Conservation (phyloP, 2,329 filamentous ascomycete genomes). For the Diplodia scrobiculata region DNA sequence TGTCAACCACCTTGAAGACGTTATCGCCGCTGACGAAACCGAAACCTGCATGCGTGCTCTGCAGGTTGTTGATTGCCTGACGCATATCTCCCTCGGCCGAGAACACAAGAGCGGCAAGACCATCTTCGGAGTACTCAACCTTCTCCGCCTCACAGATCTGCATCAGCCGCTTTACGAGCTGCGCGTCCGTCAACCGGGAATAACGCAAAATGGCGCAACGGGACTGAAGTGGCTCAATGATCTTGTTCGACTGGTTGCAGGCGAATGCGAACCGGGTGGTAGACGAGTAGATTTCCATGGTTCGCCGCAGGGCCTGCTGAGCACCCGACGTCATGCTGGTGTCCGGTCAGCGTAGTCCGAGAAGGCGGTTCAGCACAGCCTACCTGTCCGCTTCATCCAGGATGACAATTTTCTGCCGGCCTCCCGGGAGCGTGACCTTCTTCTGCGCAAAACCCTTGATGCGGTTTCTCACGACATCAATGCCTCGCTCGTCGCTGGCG, state of each 20-base stretch:
- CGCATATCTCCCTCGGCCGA: conserved; percentile 98
- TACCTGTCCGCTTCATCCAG: conserved; percentile 92
- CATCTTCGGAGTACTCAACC: conserved; percentile 88
- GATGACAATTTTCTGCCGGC: conserved; percentile 94
- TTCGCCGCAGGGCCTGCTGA: conserved; percentile 89
- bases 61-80: conserved; percentile 97
- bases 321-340: conserved; percentile 87
- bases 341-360: conserved; percentile 8
- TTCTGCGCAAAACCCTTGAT: conserved; percentile 99
- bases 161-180: conserved; percentile 85
- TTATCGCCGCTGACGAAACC: conserved; percentile 97
- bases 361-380: conserved; percentile 28
- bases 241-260: conserved; percentile 98
- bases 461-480: conserved; percentile 93
- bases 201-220: conserved; percentile 95
- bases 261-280: conserved; percentile 97
- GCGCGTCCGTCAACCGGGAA: conserved; percentile 84
- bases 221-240: conserved; percentile 97
- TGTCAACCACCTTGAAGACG: conserved; percentile 96
- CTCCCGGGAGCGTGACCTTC: conserved; percentile 89
- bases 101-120: conserved; percentile 93
- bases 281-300: conserved; percentile 98
- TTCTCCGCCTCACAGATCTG: conserved; percentile 93
- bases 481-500: conserved; percentile 93
- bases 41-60: conserved; percentile 90